Evolutionary conservation across 352 stramenopile genomes (phyloP).

Genomic region (Globisporangium megalacanthum): DNA sequence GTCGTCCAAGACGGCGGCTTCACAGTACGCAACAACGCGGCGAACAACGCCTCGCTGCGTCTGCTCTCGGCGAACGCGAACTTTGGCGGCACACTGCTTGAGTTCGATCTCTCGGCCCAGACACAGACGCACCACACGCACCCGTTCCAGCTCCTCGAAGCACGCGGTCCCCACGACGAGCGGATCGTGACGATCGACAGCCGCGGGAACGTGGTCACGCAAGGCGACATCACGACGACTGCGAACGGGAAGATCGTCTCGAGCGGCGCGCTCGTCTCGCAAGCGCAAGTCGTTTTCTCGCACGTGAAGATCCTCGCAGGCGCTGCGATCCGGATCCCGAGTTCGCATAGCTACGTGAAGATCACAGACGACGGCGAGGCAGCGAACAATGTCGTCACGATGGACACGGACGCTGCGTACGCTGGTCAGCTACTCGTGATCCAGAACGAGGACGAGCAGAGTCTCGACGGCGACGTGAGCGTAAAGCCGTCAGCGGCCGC

Average conservation of each 20-base stretch:
- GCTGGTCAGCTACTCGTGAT: constrained; percentile 65
- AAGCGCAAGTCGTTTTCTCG: constrained; percentile 49
- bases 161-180: constrained; percentile 10
- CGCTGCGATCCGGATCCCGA: constrained; percentile 38
- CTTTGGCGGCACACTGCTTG: constrained; percentile 50
- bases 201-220: constrained; percentile 35
- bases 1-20: constrained; percentile 58
- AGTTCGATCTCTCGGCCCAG: constrained; percentile 33
- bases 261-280: constrained; percentile 41
- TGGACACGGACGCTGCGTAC: constrained; percentile 35
- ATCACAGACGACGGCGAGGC: constrained; percentile 44
- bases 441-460: constrained; percentile 68
- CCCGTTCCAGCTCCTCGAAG: constrained; percentile 51
- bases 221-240: constrained; percentile 41
- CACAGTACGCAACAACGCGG: constrained; percentile 29
- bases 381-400: constrained; percentile 25
- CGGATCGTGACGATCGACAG: constrained; percentile 43
- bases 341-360: constrained; percentile 63
- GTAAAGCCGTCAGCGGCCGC: constrained; percentile 44
- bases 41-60: constrained; percentile 40
- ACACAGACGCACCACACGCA: constrained; percentile 14
- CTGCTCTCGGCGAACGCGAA: constrained; percentile 37
- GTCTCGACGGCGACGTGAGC: constrained; percentile 38
- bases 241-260: constrained; percentile 41
- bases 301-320: constrained; percentile 33